Base-by-base conservation (phyloP, 2,329 filamentous ascomycete genomes). In the Blastomyces emzantsi region DNA sequence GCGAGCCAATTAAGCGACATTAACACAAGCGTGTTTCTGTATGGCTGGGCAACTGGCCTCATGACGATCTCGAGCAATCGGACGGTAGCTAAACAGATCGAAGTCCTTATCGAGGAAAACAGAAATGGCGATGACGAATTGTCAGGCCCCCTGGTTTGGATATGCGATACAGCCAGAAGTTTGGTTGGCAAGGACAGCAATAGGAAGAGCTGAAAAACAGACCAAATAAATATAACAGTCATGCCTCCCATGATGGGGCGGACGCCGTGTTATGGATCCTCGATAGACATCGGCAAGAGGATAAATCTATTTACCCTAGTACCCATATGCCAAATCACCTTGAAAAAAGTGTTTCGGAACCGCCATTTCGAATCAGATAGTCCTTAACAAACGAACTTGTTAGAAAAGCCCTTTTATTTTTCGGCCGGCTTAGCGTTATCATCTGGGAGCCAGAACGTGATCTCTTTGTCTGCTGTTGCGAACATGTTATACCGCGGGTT, bases 401-500 rank as follows among this genome's bases (percentile, higher is more conserved):
- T 33, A 30, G 19, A 65, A 65, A 63, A 54, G 55, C 19, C 28
- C 30, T 30, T 69, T 69, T 72, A 74, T 67, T 76, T 74, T 47
- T 77, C 73, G 1, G 72, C 65, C 7, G 69, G 61, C 64, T 71
- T 73, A n/a, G 70, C 66, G 49, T 66, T 65, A 54, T 85, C 83
- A 73, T 91, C 88, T 0, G 89, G 89, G 45, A 90, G 75, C 89
- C 89, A 92, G 69, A 92, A 90, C 25, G 90, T 77, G 65, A 91
- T 79, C 62, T 97, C 92, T 71, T 88, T 88, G 70, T 97, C 92
- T 3, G 91, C 94, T 55, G 88, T 94, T 9, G 91, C 92, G 68
- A 97, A 83, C 79, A 97, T 87, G 75, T 97, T 97, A 76, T 89
- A 94, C 60, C 92, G 84, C 33, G 92, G 94, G 73, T 97, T 97